Conservation (phyloP, 495 filamentous ascomycete genomes). For the Xylaria scruposa region DNA sequence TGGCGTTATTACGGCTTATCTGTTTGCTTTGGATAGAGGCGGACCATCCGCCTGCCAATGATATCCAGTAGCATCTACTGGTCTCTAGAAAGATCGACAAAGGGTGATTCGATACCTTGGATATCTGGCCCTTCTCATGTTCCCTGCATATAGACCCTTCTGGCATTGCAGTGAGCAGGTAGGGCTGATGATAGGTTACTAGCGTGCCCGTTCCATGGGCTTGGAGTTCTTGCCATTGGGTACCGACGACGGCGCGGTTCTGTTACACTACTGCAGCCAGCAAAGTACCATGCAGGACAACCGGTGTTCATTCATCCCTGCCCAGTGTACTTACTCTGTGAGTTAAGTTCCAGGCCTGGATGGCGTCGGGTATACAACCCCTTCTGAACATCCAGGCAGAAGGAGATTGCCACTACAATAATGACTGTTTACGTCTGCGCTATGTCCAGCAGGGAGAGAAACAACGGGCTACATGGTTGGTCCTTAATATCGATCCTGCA, state of each 20-base stretch:
- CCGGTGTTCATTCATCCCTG: not conserved
- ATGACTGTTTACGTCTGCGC: not conserved
- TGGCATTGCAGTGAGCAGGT: not conserved
- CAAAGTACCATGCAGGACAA: not conserved
- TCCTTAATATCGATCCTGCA: not conserved
- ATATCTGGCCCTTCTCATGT: not conserved
- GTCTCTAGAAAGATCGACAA: not conserved
- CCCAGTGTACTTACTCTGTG: not conserved
- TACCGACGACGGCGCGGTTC: not conserved
- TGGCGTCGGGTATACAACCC: not conserved
- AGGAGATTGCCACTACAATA: not conserved
- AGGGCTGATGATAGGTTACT: slow-evolving; percentile 15
- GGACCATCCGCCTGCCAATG: slow-evolving; percentile 25
- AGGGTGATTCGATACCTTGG: not conserved
- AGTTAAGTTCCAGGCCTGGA: not conserved
- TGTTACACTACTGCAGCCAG: not conserved
- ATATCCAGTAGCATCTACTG: not conserved
- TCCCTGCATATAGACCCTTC: not conserved
- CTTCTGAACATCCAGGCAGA: not conserved
- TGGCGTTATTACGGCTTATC: not conserved
- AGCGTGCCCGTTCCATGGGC: not conserved
- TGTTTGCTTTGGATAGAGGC: not conserved
- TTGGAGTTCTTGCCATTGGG: not conserved
- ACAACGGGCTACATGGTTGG: not conserved
- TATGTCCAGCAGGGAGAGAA: not conserved